A percentile compares a stretch with the other conserved stretches of the same genome.
These are phyloP conservation scores for Stagonosporopsis rhizophila DNA, from an alignment of 2,329 filamentous ascomycete genomes.

Conservation along the genomic window DNA sequence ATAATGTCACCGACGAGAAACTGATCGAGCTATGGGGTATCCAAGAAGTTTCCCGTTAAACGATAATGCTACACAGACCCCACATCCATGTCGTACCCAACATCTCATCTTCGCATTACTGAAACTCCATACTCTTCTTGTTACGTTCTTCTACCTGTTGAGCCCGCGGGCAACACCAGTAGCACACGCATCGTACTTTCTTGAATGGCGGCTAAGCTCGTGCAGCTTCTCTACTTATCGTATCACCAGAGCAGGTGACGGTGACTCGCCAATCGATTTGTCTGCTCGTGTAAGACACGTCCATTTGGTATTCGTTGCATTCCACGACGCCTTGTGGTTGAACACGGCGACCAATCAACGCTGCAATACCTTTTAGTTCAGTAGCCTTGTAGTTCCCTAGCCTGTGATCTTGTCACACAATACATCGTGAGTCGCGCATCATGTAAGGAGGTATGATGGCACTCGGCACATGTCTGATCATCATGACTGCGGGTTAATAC, in stretches of 20 bases:
- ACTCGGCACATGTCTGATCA: background rate
- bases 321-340: slow-evolving; percentile 19
- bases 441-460: background rate
- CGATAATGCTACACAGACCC: background rate
- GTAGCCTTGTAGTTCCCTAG: slow-evolving; percentile 16
- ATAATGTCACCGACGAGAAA: background rate
- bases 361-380: slow-evolving; percentile 12
- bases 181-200: background rate
- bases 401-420: slow-evolving; percentile 13
- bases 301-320: slow-evolving; percentile 18
- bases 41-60: background rate
- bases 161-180: background rate
- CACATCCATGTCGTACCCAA: background rate
- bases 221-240: background rate
- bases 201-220: background rate
- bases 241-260: background rate
- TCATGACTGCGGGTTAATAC: background rate
- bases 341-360: slow-evolving; percentile 27
- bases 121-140: background rate
- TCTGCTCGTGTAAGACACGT: background rate
- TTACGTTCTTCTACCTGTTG: background rate
- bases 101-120: background rate
- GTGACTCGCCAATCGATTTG: background rate
- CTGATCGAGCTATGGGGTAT: background rate
- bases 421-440: background rate